Conservation (phyloP, 2,329 filamentous ascomycete species). For the Hymenoscyphus occultus region DNA sequence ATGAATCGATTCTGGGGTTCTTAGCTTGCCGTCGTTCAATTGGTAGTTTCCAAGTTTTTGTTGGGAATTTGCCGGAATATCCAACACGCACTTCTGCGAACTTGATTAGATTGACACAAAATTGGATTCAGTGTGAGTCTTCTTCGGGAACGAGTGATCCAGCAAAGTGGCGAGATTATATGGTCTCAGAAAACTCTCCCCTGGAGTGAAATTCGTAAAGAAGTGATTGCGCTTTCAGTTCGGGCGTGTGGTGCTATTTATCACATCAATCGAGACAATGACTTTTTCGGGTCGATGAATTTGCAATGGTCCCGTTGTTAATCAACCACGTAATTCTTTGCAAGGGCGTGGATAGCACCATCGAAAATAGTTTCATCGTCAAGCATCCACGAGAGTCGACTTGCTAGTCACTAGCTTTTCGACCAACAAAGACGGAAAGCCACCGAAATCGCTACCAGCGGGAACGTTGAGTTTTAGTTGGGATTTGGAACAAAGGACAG, state of each 20-base stretch:
- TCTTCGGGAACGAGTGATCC: constrained; percentile 22
- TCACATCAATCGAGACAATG: constrained; percentile 16
- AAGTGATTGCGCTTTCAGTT: constrained; percentile 18
- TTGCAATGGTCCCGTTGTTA: constrained; percentile 7
- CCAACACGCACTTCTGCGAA: constrained; percentile 23
- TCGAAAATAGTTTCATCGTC: constrained; percentile 7
- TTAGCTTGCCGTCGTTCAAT: neutral
- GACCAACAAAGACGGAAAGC: neutral
- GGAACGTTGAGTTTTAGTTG: neutral
- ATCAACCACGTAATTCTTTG: neutral
- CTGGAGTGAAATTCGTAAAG: constrained; percentile 17
- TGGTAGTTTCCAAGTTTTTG: constrained; percentile 13
- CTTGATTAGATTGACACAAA: constrained; percentile 26
- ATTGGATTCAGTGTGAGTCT: constrained; percentile 27
- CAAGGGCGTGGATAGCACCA: constrained; percentile 7
- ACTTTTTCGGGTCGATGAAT: constrained; percentile 2
- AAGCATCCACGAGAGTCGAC: constrained; percentile 19
- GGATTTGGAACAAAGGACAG: neutral
- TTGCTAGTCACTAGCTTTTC: neutral
- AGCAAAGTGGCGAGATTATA: constrained; percentile 30
- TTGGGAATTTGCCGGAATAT: constrained; percentile 17
- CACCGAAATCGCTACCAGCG: neutral
- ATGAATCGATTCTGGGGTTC: constrained; percentile 17
- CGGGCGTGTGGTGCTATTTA: neutral
- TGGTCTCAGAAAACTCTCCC: constrained; percentile 16